Conservation (phyloP, 768 basidiomycete species). For the Suillus luteus region DNA sequence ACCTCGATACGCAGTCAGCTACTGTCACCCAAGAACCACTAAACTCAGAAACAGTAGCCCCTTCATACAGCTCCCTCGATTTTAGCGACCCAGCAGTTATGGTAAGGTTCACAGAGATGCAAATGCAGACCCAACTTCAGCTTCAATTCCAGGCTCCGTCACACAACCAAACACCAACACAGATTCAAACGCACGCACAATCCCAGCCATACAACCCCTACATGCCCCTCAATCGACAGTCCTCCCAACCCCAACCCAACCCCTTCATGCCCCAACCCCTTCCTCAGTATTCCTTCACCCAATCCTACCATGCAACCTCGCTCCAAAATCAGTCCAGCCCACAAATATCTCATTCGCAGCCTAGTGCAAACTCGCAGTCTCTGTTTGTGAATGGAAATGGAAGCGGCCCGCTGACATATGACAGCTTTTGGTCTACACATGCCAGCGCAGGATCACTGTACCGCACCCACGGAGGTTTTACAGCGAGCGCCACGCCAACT, state of each 20-base stretch:
- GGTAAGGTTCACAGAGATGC: conserved; percentile 27
- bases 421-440: conserved; percentile 65
- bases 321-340: conserved; percentile 13
- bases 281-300: conserved; percentile 10
- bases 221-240: conserved; percentile 6
- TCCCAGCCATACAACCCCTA: conserved; percentile 6
- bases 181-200: conserved; percentile 11
- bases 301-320: conserved; percentile 10
- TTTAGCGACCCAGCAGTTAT: conserved; percentile 27
- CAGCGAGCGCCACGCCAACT: conserved; percentile 24
- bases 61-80: conserved; percentile 19
- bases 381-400: conserved; percentile 22
- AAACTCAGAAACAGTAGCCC: background rate
- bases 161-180: conserved; percentile 10
- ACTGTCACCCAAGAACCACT: background rate
- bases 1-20: background rate
- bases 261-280: conserved; percentile 20
- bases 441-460: conserved; percentile 36
- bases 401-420: conserved; percentile 49
- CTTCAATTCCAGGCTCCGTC: background rate
- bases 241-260: conserved; percentile 9
- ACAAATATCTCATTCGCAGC: background rate
- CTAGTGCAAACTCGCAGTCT: conserved; percentile 21
- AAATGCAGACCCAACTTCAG: conserved; percentile 16
- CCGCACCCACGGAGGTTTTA: conserved; percentile 32